Evolutionary conservation across 306 rosid genomes (phyloP).

Genomic region (Cucumis cinereus): DNA sequence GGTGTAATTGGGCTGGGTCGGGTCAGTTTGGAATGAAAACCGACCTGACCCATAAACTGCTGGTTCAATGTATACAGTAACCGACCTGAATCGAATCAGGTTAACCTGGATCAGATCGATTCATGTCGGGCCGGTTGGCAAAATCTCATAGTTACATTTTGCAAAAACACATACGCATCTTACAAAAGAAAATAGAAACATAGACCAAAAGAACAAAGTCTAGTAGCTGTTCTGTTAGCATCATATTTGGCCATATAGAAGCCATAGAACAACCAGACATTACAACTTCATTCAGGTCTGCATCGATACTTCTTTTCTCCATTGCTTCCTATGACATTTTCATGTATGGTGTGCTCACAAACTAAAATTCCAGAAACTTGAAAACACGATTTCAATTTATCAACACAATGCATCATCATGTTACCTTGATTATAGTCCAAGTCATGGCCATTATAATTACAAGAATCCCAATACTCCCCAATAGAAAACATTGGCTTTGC

Average conservation of each 20-base stretch:
- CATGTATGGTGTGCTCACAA: neutral
- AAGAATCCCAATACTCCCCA: slow-evolving; percentile 89
- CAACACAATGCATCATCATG: neutral
- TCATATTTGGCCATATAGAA: neutral
- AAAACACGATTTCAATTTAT: neutral
- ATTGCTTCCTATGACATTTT: neutral
- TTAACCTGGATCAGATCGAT: no score
- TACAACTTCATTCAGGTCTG: neutral
- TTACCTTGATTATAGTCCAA: slow-evolving; percentile 90
- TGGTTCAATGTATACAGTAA: no score
- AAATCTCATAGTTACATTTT: neutral
- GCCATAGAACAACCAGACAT: neutral
- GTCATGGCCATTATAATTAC: slow-evolving; percentile 50
- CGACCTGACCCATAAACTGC: no score
- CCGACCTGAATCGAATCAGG: no score
- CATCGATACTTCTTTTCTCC: neutral
- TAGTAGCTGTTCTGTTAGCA: neutral
- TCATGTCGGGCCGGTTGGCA: no score
- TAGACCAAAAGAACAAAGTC: neutral
- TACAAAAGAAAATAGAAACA: neutral
- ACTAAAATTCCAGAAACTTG: neutral
- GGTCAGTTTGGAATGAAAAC: no score
- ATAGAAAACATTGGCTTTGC: slow-evolving; percentile 72
- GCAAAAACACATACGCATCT: neutral
- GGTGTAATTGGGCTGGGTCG: no score